Percentiles rank a stretch among this genome's conserved stretches.
Evolutionary conservation across 495 filamentous ascomycete genomes (phyloP).

Genomic region (Aspergillus cristatus): DNA sequence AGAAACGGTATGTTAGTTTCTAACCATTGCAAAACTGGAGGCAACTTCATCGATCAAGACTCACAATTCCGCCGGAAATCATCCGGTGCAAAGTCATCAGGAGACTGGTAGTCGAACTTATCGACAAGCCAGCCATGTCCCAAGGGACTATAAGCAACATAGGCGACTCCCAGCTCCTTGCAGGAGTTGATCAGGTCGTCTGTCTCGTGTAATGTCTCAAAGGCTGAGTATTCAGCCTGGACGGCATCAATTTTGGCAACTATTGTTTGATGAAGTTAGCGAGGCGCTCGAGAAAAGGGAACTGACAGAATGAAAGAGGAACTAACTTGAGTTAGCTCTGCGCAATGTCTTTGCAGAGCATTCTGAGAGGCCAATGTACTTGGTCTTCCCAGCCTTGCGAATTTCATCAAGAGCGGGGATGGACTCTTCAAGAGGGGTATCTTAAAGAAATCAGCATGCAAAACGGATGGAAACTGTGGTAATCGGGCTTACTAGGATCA

Average conservation of each 20-base stretch:
- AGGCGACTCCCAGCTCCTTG: constrained; percentile 33
- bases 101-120: constrained; percentile 31
- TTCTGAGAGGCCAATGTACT: constrained; percentile 39
- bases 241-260: constrained; percentile 44
- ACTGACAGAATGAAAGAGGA: not conserved
- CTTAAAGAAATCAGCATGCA: constrained; percentile 10
- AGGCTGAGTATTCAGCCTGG: constrained; percentile 43
- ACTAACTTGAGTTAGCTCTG: constrained; percentile 34
- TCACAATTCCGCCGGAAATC: constrained; percentile 33
- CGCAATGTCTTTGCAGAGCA: constrained; percentile 36
- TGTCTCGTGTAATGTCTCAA: constrained; percentile 39
- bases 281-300: not conserved
- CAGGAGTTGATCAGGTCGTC: constrained; percentile 30
- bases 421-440: constrained; percentile 39
- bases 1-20: too few species aligned
- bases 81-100: constrained; percentile 34
- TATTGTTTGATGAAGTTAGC: constrained; percentile 3
- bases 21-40: too few species aligned
- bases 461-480: not conserved
- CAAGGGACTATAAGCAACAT: constrained; percentile 36
- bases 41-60: too few species aligned
- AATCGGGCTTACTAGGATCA: constrained; percentile 25
- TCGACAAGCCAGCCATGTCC: constrained; percentile 40
- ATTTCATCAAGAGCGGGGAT: constrained; percentile 38
- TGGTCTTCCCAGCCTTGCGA: constrained; percentile 37